Evolutionary conservation across 2,329 filamentous ascomycete genomes (phyloP).

Genomic region (Coniochaeta prunicola): DNA sequence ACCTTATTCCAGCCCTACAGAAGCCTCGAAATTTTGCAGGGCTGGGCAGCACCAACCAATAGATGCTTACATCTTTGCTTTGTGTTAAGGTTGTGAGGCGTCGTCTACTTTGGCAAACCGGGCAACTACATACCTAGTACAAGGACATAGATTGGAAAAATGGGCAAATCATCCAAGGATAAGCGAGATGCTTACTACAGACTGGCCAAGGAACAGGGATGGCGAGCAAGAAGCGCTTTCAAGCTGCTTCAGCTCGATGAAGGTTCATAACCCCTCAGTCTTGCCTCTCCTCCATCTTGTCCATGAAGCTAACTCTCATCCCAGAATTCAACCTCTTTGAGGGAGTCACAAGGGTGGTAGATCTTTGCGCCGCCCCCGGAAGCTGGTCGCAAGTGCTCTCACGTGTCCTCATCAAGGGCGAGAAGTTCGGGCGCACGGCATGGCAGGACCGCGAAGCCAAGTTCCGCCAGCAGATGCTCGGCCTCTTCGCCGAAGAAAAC

Average conservation of each 20-base stretch:
- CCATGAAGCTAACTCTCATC: constrained; percentile 4
- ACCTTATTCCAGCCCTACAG: constrained; percentile 24
- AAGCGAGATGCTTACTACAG: constrained; percentile 98
- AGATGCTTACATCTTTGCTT: background rate
- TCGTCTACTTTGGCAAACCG: too few relatives aligned
- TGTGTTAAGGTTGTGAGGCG: background rate
- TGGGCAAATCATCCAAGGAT: constrained; percentile 98
- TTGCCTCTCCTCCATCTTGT: background rate
- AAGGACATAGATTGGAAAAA: constrained; percentile 25
- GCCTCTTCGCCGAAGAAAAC: constrained; percentile 27
- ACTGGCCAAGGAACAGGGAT: constrained; percentile 96
- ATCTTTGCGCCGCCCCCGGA: constrained; percentile 90
- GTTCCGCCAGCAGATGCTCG: constrained; percentile 54
- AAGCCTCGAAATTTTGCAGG: background rate
- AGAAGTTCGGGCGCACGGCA: constrained; percentile 77
- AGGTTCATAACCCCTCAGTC: constrained; percentile 36
- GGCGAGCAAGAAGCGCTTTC: constrained; percentile 93
- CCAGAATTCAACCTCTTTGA: constrained; percentile 90
- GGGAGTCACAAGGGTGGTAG: constrained; percentile 84
- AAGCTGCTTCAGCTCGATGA: constrained; percentile 94
- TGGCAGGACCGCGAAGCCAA: constrained; percentile 79
- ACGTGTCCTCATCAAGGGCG: constrained; percentile 84
- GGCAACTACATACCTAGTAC: background rate
- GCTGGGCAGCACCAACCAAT: background rate
- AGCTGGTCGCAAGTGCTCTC: constrained; percentile 98